These are phyloP conservation scores for Cicer judaicum DNA, from an alignment of 306 rosid genomes.

Conservation along the genomic window DNA sequence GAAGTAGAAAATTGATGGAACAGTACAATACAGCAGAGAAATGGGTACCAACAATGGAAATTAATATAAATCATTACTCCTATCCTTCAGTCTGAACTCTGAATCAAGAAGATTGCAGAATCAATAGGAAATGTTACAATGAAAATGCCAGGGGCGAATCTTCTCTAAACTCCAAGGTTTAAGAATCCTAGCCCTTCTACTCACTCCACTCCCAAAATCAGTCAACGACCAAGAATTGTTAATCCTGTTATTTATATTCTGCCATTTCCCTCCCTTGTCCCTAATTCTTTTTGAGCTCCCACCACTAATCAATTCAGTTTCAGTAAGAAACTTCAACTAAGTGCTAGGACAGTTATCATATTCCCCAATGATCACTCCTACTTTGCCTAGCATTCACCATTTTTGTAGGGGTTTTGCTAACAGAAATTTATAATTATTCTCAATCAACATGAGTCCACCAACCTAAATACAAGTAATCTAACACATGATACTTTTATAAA, in stretches of 20 bases:
- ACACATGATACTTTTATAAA: constrained; percentile 7
- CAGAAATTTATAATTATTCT: constrained; percentile 23
- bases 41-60: background rate
- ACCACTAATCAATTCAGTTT: background rate
- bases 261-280: constrained; percentile 20
- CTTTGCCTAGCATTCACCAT: background rate
- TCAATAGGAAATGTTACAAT: constrained; percentile 18
- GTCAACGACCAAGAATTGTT: constrained; percentile 23
- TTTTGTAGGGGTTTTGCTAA: background rate
- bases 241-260: constrained; percentile 9
- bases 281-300: constrained; percentile 29
- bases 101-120: constrained; percentile 34
- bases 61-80: background rate
- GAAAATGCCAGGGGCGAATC: constrained; percentile 10
- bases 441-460: constrained; percentile 26
- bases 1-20: constrained; percentile 14
- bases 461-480: constrained; percentile 32
- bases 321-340: background rate
- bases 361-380: background rate
- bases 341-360: constrained; percentile 3
- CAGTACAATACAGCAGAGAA: constrained; percentile 9
- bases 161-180: constrained; percentile 19
- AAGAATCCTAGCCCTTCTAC: constrained; percentile 1
- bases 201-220: constrained; percentile 13
- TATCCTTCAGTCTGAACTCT: constrained; percentile 27